A percentile compares a stretch with the other conserved stretches of the same genome.
Evolutionary conservation across 2,329 filamentous ascomycete genomes (phyloP).

Genomic region (Fusarium humuli): DNA sequence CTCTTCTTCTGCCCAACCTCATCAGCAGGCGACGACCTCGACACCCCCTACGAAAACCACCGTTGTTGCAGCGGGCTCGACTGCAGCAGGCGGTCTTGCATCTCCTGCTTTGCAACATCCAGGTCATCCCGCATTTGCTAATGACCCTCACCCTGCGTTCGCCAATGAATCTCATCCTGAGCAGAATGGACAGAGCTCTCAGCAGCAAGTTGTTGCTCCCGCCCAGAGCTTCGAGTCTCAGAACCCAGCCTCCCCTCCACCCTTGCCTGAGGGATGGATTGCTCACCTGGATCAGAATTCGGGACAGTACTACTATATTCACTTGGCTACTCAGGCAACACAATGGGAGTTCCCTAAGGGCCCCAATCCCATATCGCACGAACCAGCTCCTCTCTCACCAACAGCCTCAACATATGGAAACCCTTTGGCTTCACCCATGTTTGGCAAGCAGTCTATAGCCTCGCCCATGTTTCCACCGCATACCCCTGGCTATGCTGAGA

Average conservation of each 20-base stretch:
- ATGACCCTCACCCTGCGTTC: constrained; percentile 86
- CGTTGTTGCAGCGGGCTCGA: constrained; percentile 38
- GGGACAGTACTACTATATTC: constrained; percentile 99
- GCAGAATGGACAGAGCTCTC: constrained; percentile 60
- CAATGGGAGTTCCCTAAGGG: constrained; percentile 99
- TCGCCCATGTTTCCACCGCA: constrained; percentile 88
- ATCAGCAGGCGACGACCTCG: constrained; percentile 41
- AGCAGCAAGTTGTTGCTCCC: constrained; percentile 58
- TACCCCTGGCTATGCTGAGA: constrained; percentile 85
- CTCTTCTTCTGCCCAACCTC: constrained; percentile 45
- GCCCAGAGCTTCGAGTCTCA: constrained; percentile 56
- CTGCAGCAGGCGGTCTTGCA: constrained; percentile 50
- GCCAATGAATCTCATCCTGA: constrained; percentile 79
- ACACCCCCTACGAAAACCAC: constrained; percentile 49
- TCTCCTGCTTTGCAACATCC: constrained; percentile 67
- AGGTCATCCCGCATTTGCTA: constrained; percentile 90
- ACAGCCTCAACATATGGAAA: constrained; percentile 81
- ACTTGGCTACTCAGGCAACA: constrained; percentile 92
- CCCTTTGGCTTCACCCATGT: constrained; percentile 75
- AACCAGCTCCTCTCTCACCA: constrained; percentile 84
- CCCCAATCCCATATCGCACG: constrained; percentile 87
- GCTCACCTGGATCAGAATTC: constrained; percentile 95
- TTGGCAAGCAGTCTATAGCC: constrained; percentile 67
- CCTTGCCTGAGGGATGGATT: constrained; percentile 97
- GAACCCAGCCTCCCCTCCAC: constrained; percentile 86